These are phyloP conservation scores for Aspergillus baeticus DNA, from an alignment of 495 filamentous ascomycete species.

Conservation along the genomic window DNA sequence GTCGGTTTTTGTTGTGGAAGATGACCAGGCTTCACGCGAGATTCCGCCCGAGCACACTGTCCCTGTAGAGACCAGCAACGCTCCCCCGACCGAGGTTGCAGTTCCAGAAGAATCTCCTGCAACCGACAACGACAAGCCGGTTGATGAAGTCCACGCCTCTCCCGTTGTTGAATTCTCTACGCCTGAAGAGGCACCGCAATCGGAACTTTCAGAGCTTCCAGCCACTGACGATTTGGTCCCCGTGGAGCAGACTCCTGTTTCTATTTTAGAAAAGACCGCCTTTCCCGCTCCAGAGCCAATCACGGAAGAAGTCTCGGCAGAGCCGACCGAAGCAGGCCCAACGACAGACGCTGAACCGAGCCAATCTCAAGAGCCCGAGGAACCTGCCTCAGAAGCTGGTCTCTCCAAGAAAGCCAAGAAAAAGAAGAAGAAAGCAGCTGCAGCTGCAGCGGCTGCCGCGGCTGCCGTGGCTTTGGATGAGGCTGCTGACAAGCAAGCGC, in stretches of 20 bases:
- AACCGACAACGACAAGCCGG: neutral
- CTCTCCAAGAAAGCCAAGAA: constrained; percentile 38
- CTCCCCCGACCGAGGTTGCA: neutral
- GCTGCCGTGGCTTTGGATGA: neutral
- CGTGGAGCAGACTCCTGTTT: neutral
- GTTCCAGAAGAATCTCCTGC: neutral
- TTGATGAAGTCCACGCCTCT: neutral
- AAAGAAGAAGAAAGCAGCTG: constrained; percentile 33
- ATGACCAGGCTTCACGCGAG: no score
- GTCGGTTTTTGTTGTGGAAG: no score
- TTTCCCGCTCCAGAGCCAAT: neutral
- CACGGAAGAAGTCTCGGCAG: neutral
- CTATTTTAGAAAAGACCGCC: no score
- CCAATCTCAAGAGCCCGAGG: constrained; percentile 12
- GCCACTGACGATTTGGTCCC: neutral
- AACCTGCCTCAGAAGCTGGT: constrained; percentile 11
- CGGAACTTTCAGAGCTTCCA: neutral
- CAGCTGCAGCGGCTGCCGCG: neutral
- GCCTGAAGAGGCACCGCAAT: neutral
- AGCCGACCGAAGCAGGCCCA: constrained; percentile 1
- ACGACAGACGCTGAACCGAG: constrained; percentile 1
- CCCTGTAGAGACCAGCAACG: neutral
- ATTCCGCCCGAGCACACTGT: no score
- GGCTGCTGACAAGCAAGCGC: neutral
- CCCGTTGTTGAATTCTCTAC: neutral